Conservation (phyloP, 148 eudicot genomes). For the Dianthus caryophyllus region DNA sequence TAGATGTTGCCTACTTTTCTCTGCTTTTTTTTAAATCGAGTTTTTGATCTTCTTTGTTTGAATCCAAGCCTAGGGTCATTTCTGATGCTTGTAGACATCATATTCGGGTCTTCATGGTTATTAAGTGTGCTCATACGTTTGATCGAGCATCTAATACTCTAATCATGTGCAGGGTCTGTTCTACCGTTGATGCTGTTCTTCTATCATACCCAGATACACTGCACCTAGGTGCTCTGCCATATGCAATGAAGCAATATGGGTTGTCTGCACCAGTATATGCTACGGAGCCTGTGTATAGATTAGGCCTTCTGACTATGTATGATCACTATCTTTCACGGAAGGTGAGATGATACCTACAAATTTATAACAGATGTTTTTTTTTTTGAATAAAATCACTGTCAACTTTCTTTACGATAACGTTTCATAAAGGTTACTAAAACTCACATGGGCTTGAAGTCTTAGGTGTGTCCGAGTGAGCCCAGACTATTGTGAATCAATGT, state of each 20-base stretch:
- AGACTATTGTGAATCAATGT: no score
- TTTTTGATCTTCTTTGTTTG: background rate
- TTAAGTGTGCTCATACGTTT: background rate
- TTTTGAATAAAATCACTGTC: background rate
- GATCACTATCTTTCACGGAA: constrained; percentile 90
- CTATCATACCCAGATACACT: constrained; percentile 82
- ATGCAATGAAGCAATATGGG: constrained; percentile 82
- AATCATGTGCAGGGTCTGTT: constrained; percentile 63
- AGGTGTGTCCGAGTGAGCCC: no score
- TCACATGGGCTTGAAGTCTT: no score
- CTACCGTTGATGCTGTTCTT: constrained; percentile 83
- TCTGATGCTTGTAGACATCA: background rate
- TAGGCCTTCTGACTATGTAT: constrained; percentile 87
- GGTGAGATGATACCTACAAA: constrained; percentile 40
- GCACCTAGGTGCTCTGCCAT: constrained; percentile 92
- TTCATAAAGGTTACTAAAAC: no score
- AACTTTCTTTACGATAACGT: background rate
- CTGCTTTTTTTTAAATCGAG: background rate
- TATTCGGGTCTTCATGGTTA: no score
- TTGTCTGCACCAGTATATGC: constrained; percentile 78
- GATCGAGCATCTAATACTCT: background rate
- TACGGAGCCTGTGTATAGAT: constrained; percentile 86
- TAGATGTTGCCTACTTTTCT: background rate
- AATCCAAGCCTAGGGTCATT: background rate
- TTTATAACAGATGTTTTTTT: background rate